phyloP scores from a whole-genome alignment of 73 alveolate genomes.

The Tetrahymena thermophila region DNA sequence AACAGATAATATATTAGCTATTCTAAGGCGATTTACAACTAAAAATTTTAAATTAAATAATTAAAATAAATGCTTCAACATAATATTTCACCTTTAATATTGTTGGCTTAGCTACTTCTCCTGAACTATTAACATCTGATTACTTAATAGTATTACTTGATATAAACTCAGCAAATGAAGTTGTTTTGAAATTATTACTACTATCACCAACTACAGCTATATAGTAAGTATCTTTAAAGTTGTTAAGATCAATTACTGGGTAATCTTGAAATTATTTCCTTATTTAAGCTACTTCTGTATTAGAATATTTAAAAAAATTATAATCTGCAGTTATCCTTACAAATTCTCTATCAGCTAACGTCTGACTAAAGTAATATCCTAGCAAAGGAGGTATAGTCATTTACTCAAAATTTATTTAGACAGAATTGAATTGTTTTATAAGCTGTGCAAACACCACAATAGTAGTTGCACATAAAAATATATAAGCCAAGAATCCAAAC shows the following conservation, averaged over 20 bases:
- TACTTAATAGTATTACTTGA: neutral
- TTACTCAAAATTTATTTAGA: neutral
- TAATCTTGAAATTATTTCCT: neutral
- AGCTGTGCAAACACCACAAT: neutral
- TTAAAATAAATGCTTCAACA: neutral
- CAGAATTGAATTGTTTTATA: neutral
- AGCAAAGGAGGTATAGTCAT: neutral
- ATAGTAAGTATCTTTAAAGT: neutral
- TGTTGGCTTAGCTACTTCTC: neutral
- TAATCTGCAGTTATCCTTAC: neutral
- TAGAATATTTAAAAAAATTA: neutral
- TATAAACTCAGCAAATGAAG: neutral
- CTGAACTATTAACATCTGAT: neutral
- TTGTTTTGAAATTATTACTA: neutral
- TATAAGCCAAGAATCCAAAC: neutral
- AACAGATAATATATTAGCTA: neutral
- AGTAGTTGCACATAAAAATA: neutral
- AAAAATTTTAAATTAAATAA: neutral
- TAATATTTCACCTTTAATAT: neutral
- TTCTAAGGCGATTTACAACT: neutral
- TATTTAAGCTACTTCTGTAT: neutral
- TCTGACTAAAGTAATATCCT: neutral
- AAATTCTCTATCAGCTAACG: neutral
- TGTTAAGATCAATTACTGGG: neutral
- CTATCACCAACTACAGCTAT: neutral